Conservation (phyloP, 2,329 filamentous ascomycete genomes). For the Fusarium redolens region DNA sequence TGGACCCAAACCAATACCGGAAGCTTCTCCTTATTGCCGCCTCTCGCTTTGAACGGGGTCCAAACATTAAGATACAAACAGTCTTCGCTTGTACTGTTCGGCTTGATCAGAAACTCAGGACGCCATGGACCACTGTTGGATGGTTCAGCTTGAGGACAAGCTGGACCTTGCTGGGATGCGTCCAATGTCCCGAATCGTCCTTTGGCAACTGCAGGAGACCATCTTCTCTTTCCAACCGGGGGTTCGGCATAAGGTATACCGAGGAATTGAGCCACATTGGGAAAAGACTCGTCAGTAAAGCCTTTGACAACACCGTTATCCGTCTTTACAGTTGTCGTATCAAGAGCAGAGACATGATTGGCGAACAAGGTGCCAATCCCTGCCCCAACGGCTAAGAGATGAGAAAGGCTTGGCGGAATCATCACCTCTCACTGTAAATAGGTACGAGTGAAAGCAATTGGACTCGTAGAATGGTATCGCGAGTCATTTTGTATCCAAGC, state of each 20-base stretch:
- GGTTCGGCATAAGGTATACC: slow-evolving; percentile 14
- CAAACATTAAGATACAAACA: slow-evolving; percentile 9
- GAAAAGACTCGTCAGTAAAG: not conserved
- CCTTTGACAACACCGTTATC: not conserved
- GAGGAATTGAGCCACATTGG: slow-evolving; percentile 8
- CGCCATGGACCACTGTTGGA: not conserved
- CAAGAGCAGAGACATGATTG: not conserved
- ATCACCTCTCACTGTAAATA: not conserved
- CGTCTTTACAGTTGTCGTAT: not conserved
- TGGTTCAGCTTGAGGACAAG: slow-evolving; percentile 15
- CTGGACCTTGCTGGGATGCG: not conserved
- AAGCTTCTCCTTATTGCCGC: not conserved
- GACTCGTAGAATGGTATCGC: not conserved
- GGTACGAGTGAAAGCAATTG: accelerated
- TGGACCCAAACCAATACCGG: slow-evolving; percentile 13
- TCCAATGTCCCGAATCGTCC: not conserved
- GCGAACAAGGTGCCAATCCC: not conserved
- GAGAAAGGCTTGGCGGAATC: not conserved
- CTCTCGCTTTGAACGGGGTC: not conserved
- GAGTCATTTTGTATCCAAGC: not conserved
- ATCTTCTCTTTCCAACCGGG: not conserved
- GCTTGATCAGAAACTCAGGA: slow-evolving; percentile 13
- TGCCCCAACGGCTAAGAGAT: not conserved
- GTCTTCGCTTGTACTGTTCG: slow-evolving; percentile 7
- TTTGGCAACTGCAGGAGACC: not conserved